Conservation (phyloP, 441 rosid genomes). For the Euphorbia schlechtendalii region DNA sequence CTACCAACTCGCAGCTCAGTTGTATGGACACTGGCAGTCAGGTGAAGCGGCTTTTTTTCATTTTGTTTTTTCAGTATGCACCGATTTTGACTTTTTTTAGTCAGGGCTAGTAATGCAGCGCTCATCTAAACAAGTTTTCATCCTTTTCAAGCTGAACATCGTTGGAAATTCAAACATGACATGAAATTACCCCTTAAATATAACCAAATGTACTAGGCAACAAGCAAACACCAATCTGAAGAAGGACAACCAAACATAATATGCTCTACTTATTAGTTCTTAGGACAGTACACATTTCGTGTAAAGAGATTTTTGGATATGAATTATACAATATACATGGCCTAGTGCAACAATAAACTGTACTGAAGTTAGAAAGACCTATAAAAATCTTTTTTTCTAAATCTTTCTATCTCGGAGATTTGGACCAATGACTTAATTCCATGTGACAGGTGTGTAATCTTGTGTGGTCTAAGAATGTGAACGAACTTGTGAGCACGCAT, state of each 20-base stretch:
- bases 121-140: background rate
- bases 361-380: too few species aligned
- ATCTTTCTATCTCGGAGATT: too few species aligned
- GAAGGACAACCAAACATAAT: background rate
- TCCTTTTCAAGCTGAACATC: background rate
- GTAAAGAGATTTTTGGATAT: too few species aligned
- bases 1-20: constrained; percentile 78
- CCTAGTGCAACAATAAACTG: too few species aligned
- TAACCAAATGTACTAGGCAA: background rate
- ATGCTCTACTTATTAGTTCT: background rate
- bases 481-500: constrained; percentile 92
- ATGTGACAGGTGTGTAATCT: constrained; percentile 78
- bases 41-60: constrained; percentile 30
- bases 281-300: background rate
- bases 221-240: background rate
- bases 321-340: too few species aligned
- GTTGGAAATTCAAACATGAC: background rate
- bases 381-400: too few species aligned
- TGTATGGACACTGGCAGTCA: constrained; percentile 93
- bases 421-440: background rate
- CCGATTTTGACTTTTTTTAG: too few species aligned
- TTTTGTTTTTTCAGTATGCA: background rate
- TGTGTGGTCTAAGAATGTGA: constrained; percentile 93
- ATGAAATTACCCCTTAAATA: background rate
- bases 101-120: background rate